phyloP scores from a whole-genome alignment of 2,329 filamentous ascomycete species.

The Orbilia blumenaviensis region DNA sequence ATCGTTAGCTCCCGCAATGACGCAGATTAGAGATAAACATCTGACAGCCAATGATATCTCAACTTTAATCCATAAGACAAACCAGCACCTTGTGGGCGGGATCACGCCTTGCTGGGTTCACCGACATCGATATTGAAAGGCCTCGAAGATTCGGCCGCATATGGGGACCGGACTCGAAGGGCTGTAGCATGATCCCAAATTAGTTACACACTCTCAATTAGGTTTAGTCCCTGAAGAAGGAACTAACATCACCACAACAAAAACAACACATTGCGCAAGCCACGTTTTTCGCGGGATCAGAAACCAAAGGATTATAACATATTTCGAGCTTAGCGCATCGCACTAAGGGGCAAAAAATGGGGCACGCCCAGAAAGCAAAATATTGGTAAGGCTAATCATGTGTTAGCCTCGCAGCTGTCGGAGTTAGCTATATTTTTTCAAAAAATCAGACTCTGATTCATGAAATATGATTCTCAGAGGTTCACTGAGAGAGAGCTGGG shows the following conservation, averaged over 20 bases:
- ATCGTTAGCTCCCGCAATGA: not conserved
- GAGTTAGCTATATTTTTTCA: conserved; percentile 18
- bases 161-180: not conserved
- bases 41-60: not conserved
- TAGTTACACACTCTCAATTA: conserved; percentile 13
- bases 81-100: conserved; percentile 2
- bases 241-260: conserved; percentile 52
- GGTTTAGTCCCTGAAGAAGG: not conserved
- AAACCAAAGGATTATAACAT: conserved; percentile 44
- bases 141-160: conserved; percentile 20
- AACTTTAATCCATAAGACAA: not conserved
- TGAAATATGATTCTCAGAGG: not conserved
- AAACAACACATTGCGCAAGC: conserved; percentile 50
- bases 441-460: not conserved
- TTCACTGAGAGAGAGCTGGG: not conserved
- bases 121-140: too few relatives aligned
- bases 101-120: conserved; percentile 25
- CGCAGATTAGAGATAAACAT: not conserved
- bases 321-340: conserved; percentile 40
- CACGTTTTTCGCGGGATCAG: conserved; percentile 54
- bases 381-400: conserved; percentile 28
- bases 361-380: conserved; percentile 6
- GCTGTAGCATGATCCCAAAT: conserved; percentile 34
- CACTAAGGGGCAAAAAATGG: conserved; percentile 27
- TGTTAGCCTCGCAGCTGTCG: conserved; percentile 43